A percentile compares a stretch with the other conserved stretches of the same genome.
Evolutionary conservation across 805 yeast species (phyloP).

Genomic region (Nakazawaea laoshanensis): DNA sequence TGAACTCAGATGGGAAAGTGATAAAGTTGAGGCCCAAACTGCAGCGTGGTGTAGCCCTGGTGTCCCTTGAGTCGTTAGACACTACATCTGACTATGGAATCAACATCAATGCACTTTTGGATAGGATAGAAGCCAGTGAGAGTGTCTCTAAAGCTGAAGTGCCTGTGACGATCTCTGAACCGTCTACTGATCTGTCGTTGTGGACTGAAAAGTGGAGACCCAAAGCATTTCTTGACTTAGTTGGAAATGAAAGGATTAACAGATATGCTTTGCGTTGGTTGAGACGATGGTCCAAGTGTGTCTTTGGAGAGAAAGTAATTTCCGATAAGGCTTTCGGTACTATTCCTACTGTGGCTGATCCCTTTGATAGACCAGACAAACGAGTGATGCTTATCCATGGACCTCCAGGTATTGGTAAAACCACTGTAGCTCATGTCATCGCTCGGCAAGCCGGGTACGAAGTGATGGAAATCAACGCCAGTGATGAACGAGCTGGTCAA

Average conservation of each 20-base stretch:
- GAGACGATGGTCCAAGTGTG: slow-evolving; percentile 56
- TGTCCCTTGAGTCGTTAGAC: background rate
- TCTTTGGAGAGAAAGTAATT: slow-evolving; percentile 36
- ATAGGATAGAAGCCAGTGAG: slow-evolving; percentile 6
- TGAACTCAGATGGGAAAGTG: slow-evolving; percentile 8
- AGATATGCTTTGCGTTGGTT: slow-evolving; percentile 56
- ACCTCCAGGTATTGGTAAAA: slow-evolving; percentile 91
- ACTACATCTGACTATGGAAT: slow-evolving; percentile 6
- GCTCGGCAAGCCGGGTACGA: slow-evolving; percentile 78
- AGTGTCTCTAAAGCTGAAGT: background rate
- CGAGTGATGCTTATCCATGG: slow-evolving; percentile 76
- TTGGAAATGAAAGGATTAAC: slow-evolving; percentile 63
- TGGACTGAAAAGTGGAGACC: slow-evolving; percentile 71
- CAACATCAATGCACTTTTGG: slow-evolving; percentile 5
- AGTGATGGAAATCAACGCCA: slow-evolving; percentile 79
- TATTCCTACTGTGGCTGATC: slow-evolving; percentile 25
- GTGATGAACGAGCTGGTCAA: slow-evolving; percentile 65
- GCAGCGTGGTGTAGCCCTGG: background rate
- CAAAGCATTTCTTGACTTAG: slow-evolving; percentile 48
- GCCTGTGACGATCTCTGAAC: background rate
- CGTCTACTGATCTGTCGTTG: slow-evolving; percentile 10
- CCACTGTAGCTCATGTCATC: slow-evolving; percentile 77
- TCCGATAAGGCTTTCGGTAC: slow-evolving; percentile 8
- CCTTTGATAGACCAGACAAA: slow-evolving; percentile 48
- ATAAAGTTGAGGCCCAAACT: slow-evolving; percentile 9